A percentile compares a stretch with the other conserved stretches of the same genome.
These are phyloP conservation scores for Stephania yunnanensis DNA, from an alignment of 164 flowering plant species.

Conservation along the genomic window DNA sequence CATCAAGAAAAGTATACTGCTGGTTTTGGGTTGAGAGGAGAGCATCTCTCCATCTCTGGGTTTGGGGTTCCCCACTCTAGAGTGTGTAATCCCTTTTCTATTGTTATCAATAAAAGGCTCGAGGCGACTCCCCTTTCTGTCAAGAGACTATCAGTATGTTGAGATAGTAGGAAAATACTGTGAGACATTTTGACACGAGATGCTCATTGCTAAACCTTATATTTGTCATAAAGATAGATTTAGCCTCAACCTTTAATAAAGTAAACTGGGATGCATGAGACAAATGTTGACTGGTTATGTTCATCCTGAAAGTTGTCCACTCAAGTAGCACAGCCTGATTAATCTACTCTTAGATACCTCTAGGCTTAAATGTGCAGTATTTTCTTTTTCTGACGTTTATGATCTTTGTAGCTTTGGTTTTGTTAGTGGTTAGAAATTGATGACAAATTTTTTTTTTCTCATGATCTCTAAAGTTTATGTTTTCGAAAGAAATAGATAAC, in stretches of 20 bases:
- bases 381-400: too few species aligned
- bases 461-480: neutral
- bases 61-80: too few species aligned
- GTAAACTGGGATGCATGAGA: neutral
- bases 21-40: too few species aligned
- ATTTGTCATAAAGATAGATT: neutral
- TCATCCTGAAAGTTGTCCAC: neutral
- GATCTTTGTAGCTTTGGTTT: too few species aligned
- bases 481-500: too few species aligned
- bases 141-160: neutral
- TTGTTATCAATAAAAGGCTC: too few species aligned
- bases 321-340: neutral
- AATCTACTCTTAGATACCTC: neutral
- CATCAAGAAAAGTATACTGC: too few species aligned
- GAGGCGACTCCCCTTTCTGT: too few species aligned
- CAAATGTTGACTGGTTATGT: neutral
- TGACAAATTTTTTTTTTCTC: neutral
- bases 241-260: neutral
- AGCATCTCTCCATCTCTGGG: too few species aligned
- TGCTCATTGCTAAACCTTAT: neutral
- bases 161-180: neutral
- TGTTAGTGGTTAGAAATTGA: neutral
- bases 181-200: neutral
- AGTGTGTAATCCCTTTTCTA: too few species aligned
- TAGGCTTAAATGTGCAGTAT: too few species aligned